These are phyloP conservation scores for Hamigera avellanea DNA, from an alignment of 495 filamentous ascomycete species.

Conservation along the genomic window DNA sequence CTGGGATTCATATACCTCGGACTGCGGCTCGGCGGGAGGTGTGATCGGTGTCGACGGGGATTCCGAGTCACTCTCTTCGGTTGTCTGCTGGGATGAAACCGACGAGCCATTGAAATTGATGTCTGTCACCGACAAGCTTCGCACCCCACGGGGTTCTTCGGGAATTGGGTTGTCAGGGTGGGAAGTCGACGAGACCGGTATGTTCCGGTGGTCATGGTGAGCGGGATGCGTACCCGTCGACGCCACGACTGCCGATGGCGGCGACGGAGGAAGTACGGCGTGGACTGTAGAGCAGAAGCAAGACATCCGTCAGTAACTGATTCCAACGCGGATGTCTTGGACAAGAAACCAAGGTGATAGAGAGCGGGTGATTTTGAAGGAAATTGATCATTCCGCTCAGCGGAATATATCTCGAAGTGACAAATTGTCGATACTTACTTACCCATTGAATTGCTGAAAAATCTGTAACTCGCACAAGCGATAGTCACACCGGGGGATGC, in stretches of 20 bases:
- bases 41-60: slow-evolving; percentile 40
- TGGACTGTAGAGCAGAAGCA: slow-evolving; percentile 16
- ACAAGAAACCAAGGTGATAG: too few relatives aligned
- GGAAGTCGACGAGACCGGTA: slow-evolving; percentile 36
- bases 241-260: slow-evolving; percentile 17
- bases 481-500: background rate
- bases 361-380: too few relatives aligned
- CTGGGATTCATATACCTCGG: slow-evolving; percentile 31
- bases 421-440: too few relatives aligned
- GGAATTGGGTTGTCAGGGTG: slow-evolving; percentile 48
- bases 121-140: slow-evolving; percentile 28
- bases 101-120: slow-evolving; percentile 29
- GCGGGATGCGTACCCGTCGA: slow-evolving; percentile 13
- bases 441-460: slow-evolving; percentile 3
- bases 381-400: too few relatives aligned
- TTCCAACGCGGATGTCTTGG: too few relatives aligned
- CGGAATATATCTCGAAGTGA: too few relatives aligned
- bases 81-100: slow-evolving; percentile 12
- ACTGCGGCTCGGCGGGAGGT: slow-evolving; percentile 37
- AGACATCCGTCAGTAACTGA: slow-evolving; percentile 1
- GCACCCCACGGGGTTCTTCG: slow-evolving; percentile 36
- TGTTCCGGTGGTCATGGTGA: slow-evolving; percentile 19
- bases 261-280: slow-evolving; percentile 18
- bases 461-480: background rate
- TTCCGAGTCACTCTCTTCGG: slow-evolving; percentile 27